Evolutionary conservation across 805 yeast genomes (phyloP), one percentile per base, ranked within the genome.

Genomic region (Ogataea haglerorum): DNA sequence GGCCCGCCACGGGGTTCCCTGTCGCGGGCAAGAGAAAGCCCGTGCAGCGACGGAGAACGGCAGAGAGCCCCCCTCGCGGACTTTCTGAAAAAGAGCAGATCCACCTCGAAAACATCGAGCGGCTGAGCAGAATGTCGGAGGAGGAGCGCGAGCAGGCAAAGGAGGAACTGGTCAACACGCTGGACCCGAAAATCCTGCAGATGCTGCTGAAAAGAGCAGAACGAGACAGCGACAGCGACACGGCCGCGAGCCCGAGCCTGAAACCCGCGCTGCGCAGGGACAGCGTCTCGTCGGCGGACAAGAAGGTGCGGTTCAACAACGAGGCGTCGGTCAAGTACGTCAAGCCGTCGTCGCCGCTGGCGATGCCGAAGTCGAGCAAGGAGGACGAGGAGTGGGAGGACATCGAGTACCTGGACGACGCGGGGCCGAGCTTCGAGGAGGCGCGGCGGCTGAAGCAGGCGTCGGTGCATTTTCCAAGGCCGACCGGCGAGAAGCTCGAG

Each of bases 31-130:
- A 52, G 33, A 54, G 54, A 38, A 69, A 65, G 46, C 72, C 71
- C 7, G 60, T 75, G 27, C 66, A 67, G 16, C 29, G 3, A 16
- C 27, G 48, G 28, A 21, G 29, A 9, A 5, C 40, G 5, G 50
- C 51, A 16, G 23, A 35, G 22, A 35, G 38, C 9, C 34, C 42
- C 12, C 32, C 52, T 16, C 47, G 49, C 3, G 63, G 60, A 12
- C 45, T 74, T 34, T 64, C 82, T 0, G 95, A 85, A 51, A 76
- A 83, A 0, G 90, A 84, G 48, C 73, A 76, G 55, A 86, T 89
- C 16, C 91, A 87, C 57, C 58, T 74, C 41, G 95, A 89, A 54
- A 90, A 88, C 59, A 60, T 85, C 46, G 75, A 78, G 27, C 68
- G 71, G 29, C 58, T 90, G 40, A 65, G 77, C 26, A 58, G 63